Conservation (phyloP, 805 yeast genomes). For the Cyberlindnera amylophila region DNA sequence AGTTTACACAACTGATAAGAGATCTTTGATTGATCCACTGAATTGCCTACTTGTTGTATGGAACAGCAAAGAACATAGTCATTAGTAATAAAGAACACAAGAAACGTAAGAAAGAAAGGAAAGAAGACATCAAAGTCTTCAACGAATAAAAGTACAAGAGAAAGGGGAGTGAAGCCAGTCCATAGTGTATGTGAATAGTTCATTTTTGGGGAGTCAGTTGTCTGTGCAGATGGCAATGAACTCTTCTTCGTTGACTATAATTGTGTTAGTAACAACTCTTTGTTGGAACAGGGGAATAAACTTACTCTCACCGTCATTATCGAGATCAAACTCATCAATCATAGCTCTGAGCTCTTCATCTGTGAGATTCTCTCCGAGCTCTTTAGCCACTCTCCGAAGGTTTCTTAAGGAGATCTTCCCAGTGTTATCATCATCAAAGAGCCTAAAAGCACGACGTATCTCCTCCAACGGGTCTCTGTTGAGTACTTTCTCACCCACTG, state of each 20-base stretch:
- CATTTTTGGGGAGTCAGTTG: conserved; percentile 30
- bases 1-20: too few relatives aligned
- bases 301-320: conserved; percentile 83
- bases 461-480: conserved; percentile 93
- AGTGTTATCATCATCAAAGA: conserved; percentile 84
- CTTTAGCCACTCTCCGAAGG: conserved; percentile 85
- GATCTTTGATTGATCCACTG: too few relatives aligned
- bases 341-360: conserved; percentile 93
- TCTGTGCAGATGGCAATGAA: conserved; percentile 87
- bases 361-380: conserved; percentile 83
- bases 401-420: conserved; percentile 83
- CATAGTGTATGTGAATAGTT: neutral
- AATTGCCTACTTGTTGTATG: too few relatives aligned
- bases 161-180: neutral
- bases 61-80: too few relatives aligned
- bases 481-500: conserved; percentile 75
- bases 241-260: conserved; percentile 73
- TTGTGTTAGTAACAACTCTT: neutral
- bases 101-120: too few relatives aligned
- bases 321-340: conserved; percentile 96
- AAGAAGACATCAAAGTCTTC: too few relatives aligned
- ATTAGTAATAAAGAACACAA: too few relatives aligned
- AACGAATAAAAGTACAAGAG: neutral
- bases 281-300: conserved; percentile 32
- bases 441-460: conserved; percentile 79